Evolutionary conservation across 2,329 filamentous ascomycete genomes (phyloP).

Genomic region (Aspergillus fijiensis): DNA sequence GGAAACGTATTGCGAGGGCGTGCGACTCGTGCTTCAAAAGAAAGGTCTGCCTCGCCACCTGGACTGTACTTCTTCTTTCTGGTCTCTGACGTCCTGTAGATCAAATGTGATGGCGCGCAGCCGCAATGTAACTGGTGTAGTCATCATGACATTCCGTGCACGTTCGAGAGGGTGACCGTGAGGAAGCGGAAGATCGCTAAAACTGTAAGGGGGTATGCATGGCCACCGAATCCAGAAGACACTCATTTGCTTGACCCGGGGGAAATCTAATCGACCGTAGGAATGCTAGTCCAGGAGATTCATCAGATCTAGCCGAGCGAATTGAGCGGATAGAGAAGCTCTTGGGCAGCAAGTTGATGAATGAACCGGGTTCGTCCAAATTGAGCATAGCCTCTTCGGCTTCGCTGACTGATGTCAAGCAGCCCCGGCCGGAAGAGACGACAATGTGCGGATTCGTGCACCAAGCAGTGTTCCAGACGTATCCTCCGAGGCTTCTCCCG

Average conservation of each 20-base stretch:
- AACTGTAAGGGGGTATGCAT: constrained; percentile 28
- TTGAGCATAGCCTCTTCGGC: not conserved
- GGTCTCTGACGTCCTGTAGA: constrained; percentile 31
- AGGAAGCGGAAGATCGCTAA: constrained; percentile 29
- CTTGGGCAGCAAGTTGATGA: constrained; percentile 32
- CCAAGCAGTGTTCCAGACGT: not conserved
- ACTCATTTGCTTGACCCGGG: not conserved
- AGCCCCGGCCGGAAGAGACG: constrained; percentile 18
- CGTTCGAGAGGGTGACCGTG: constrained; percentile 40
- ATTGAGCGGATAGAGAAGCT: constrained; percentile 44
- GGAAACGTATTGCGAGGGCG: constrained; percentile 38
- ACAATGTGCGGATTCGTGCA: not conserved
- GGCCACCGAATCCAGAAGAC: not conserved
- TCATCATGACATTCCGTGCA: constrained; percentile 51
- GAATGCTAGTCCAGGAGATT: constrained; percentile 21
- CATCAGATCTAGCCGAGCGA: constrained; percentile 37
- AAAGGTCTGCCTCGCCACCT: constrained; percentile 39
- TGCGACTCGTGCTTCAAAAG: constrained; percentile 53
- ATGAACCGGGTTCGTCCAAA: constrained; percentile 22
- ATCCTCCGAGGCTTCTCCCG: not conserved
- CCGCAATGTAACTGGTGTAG: constrained; percentile 53
- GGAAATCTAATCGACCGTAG: not conserved
- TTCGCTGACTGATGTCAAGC: constrained; percentile 7
- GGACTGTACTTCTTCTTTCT: not conserved
- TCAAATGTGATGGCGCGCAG: constrained; percentile 50